Conservation (phyloP, 2,329 filamentous ascomycete genomes). For the Thermoascus crustaceus region DNA sequence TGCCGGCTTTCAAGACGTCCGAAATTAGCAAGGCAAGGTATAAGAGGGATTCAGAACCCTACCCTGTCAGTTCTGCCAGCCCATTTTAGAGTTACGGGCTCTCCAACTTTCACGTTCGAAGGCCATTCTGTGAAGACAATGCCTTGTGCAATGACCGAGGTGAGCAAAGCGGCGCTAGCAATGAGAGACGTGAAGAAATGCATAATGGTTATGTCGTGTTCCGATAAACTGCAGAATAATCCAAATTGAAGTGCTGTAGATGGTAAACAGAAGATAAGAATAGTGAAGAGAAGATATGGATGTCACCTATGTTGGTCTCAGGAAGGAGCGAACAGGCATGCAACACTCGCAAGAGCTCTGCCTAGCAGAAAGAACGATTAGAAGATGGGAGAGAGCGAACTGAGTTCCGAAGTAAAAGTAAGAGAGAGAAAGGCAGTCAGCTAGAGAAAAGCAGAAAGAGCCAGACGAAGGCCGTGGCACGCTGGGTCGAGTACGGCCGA, state of each 20-base stretch:
- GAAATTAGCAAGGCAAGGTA: slow-evolving; percentile 9
- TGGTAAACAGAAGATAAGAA: background rate
- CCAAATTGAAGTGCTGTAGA: background rate
- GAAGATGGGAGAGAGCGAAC: too few species aligned
- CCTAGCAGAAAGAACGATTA: too few species aligned
- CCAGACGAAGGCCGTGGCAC: too few species aligned
- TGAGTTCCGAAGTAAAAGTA: too few species aligned
- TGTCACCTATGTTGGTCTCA: too few species aligned
- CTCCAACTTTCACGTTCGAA: slow-evolving; percentile 39
- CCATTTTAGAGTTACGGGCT: slow-evolving; percentile 44
- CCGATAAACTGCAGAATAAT: background rate
- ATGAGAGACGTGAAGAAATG: slow-evolving; percentile 43
- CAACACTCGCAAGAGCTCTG: too few species aligned
- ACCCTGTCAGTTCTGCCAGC: slow-evolving; percentile 32
- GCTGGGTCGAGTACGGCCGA: too few species aligned
- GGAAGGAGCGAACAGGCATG: too few species aligned
- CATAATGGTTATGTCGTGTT: too few species aligned
- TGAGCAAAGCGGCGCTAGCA: slow-evolving; percentile 36
- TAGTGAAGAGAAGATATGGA: background rate
- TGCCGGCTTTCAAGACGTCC: slow-evolving; percentile 33
- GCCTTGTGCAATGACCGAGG: slow-evolving; percentile 40
- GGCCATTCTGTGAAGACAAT: slow-evolving; percentile 48
- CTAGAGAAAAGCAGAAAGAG: too few species aligned
- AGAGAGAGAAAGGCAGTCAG: too few species aligned
- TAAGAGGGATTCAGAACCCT: slow-evolving; percentile 5